Conservation (phyloP, 176 grass and related monocot genomes). For the Phragmites australis region DNA sequence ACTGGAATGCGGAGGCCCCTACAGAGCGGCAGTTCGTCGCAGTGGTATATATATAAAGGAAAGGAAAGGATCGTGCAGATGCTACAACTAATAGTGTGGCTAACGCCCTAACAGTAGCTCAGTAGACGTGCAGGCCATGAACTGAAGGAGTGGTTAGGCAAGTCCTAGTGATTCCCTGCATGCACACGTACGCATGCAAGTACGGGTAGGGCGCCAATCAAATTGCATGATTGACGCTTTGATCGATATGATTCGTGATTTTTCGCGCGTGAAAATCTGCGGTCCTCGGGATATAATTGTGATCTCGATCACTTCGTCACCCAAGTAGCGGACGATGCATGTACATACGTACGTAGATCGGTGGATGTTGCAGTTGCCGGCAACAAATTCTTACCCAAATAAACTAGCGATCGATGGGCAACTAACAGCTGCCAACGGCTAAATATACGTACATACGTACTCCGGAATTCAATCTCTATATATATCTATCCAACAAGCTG, state of each 20-base stretch:
- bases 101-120: neutral
- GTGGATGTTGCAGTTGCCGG: neutral
- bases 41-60: neutral
- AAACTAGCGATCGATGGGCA: neutral
- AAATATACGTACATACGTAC: neutral
- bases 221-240: slow-evolving; percentile 16
- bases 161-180: neutral
- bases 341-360: too few species aligned
- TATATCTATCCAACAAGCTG: neutral
- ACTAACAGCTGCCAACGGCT: neutral
- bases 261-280: neutral
- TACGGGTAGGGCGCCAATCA: neutral
- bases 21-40: neutral
- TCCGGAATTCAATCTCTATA: neutral
- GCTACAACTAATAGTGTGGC: neutral
- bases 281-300: neutral
- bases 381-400: neutral
- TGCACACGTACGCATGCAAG: neutral
- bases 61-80: neutral
- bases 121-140: slow-evolving; percentile 14
- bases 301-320: neutral
- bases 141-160: neutral
- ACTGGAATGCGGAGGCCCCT: neutral
- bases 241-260: neutral
- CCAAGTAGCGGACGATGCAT: neutral